A percentile compares a stretch with the other conserved stretches of the same genome.
These are phyloP conservation scores for Fusarium armeniacum DNA, from an alignment of 2,329 filamentous ascomycete genomes.

Conservation along the genomic window DNA sequence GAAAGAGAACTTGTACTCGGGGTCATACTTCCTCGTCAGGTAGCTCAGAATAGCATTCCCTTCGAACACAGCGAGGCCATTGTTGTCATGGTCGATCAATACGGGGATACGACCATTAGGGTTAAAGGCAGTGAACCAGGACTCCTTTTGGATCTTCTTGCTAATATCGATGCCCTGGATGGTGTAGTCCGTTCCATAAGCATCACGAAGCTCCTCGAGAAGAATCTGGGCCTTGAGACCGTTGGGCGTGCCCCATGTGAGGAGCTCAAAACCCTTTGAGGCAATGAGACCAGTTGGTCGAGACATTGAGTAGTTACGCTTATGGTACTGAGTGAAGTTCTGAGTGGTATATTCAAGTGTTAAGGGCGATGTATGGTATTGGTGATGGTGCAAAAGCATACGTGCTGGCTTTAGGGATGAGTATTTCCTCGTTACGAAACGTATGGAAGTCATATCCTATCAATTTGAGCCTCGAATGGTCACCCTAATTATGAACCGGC, in stretches of 20 bases:
- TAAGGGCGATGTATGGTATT: background rate
- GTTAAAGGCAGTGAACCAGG: constrained; percentile 73
- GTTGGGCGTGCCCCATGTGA: constrained; percentile 70
- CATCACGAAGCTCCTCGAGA: constrained; percentile 76
- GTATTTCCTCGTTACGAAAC: background rate
- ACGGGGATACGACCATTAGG: constrained; percentile 77
- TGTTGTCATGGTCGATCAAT: constrained; percentile 75
- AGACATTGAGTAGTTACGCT: constrained; percentile 45
- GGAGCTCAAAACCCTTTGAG: constrained; percentile 73
- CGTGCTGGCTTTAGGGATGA: background rate
- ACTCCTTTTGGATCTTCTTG: constrained; percentile 75
- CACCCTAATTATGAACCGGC: constrained; percentile 45
- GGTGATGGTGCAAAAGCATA: background rate
- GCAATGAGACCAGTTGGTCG: constrained; percentile 69
- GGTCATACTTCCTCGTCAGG: constrained; percentile 79
- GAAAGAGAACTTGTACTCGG: constrained; percentile 61
- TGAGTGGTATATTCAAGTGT: background rate
- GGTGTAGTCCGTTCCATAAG: constrained; percentile 72
- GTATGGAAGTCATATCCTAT: constrained; percentile 11
- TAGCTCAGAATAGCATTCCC: constrained; percentile 81
- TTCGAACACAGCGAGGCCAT: constrained; percentile 77
- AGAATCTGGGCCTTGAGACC: constrained; percentile 71
- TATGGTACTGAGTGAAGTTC: background rate
- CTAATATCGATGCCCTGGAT: constrained; percentile 70
- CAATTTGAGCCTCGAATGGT: background rate